Conservation (phyloP, 2,329 filamentous ascomycete genomes). For the Diaporthe eres region DNA sequence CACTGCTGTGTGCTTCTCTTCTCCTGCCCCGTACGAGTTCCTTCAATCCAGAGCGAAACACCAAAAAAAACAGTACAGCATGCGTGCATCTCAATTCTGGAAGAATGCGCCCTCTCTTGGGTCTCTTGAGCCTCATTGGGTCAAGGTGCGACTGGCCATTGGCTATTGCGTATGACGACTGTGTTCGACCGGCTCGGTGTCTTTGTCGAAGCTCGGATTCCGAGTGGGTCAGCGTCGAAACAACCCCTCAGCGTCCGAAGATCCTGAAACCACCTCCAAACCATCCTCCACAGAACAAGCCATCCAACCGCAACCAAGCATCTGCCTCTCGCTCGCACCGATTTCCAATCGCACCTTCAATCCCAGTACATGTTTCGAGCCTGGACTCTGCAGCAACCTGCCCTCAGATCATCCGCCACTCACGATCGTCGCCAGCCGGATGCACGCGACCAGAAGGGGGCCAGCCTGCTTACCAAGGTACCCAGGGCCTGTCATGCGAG, state of each 20-base stretch:
- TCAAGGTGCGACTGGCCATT: neutral
- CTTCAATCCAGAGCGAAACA: neutral
- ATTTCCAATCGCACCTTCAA: conserved; percentile 10
- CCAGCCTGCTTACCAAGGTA: neutral
- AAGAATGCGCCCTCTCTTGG: neutral
- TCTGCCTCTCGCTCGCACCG: conserved; percentile 1
- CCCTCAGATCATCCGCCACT: conserved; percentile 11
- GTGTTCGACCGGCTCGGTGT: neutral
- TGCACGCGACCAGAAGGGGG: neutral
- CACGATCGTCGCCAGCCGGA: neutral
- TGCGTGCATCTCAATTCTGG: neutral
- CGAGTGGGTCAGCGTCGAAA: conserved; percentile 35
- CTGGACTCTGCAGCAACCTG: conserved; percentile 10
- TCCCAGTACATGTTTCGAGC: conserved; percentile 17
- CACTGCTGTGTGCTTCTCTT: neutral
- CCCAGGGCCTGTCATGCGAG: neutral
- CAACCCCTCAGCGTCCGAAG: conserved; percentile 36
- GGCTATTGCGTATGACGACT: neutral
- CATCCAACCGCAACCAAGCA: conserved; percentile 20
- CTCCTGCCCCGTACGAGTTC: neutral
- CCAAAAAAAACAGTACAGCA: neutral
- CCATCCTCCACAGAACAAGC: conserved; percentile 16
- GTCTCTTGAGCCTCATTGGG: neutral
- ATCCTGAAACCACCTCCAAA: conserved; percentile 40
- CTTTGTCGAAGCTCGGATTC: neutral